Conservation (phyloP, 495 filamentous ascomycete species). For the Penicillium paxilli region DNA sequence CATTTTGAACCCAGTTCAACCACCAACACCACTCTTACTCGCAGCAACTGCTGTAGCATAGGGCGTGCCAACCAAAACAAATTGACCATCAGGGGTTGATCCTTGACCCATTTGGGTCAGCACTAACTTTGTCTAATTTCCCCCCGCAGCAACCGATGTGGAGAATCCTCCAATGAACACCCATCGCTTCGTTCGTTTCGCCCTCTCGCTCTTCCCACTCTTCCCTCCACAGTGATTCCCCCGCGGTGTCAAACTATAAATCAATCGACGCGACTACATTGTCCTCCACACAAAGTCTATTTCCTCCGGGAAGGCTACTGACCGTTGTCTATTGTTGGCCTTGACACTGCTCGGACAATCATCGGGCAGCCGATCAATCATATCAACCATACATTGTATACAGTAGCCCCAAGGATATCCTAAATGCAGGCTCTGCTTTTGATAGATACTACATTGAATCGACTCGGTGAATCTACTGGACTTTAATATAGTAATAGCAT, state of each 20-base stretch:
- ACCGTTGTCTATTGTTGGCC: no score
- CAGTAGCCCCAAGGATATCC: no score
- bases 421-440: no score
- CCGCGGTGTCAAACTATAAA: neutral
- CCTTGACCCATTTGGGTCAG: neutral
- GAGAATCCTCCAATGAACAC: neutral
- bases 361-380: neutral
- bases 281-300: neutral
- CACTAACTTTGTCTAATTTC: constrained; percentile 8
- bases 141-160: constrained; percentile 3
- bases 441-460: no score
- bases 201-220: neutral
- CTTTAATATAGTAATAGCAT: no score
- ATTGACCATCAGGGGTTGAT: neutral
- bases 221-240: neutral
- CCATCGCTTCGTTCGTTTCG: neutral
- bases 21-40: no score
- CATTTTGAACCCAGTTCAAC: no score
- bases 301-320: neutral
- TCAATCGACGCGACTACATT: neutral
- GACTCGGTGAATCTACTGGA: no score
- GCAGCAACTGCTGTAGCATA: no score
- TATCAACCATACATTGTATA: neutral
- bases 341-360: neutral
- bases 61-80: no score